Evolutionary conservation across 768 basidiomycete genomes (phyloP).

Genomic region (Rhodotorula taiwanensis): DNA sequence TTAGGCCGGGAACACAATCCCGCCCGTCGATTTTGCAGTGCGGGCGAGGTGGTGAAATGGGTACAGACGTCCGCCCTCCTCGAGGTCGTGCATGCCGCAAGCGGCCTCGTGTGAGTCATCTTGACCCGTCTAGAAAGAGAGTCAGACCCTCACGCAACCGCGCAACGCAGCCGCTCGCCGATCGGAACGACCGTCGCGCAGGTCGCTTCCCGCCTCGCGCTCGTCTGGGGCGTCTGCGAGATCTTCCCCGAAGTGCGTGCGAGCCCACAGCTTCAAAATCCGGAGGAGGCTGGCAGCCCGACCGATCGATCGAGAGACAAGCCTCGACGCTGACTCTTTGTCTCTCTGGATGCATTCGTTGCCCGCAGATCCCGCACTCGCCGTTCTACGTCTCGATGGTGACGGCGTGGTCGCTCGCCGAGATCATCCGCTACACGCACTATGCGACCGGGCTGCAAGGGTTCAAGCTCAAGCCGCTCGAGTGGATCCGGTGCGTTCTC

Average conservation of each 20-base stretch:
- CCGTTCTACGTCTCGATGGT: conserved; percentile 87
- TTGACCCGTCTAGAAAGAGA: too few relatives aligned
- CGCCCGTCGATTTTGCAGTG: too few relatives aligned
- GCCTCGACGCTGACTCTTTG: neutral
- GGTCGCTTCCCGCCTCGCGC: conserved; percentile 71
- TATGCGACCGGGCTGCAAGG: conserved; percentile 67
- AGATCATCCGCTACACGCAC: conserved; percentile 84
- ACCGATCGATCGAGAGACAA: neutral
- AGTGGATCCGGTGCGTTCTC: conserved; percentile 44
- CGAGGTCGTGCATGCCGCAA: conserved; percentile 71
- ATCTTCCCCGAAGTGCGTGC: conserved; percentile 57
- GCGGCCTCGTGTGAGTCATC: conserved; percentile 69
- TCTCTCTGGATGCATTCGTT: too few relatives aligned
- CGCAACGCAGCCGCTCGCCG: conserved; percentile 65
- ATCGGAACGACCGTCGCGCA: conserved; percentile 71
- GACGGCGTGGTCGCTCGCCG: conserved; percentile 82
- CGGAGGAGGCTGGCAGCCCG: neutral
- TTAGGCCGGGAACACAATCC: too few relatives aligned
- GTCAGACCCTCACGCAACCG: too few relatives aligned
- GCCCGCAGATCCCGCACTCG: conserved; percentile 52
- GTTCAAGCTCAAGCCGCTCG: conserved; percentile 47
- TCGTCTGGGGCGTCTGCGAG: conserved; percentile 77
- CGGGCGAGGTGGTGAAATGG: conserved; percentile 50
- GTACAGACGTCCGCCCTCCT: conserved; percentile 79
- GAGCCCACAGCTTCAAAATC: neutral